Conservation (phyloP, 1,284 basidiomycete genomes). For the Apiotrichum siamense region DNA sequence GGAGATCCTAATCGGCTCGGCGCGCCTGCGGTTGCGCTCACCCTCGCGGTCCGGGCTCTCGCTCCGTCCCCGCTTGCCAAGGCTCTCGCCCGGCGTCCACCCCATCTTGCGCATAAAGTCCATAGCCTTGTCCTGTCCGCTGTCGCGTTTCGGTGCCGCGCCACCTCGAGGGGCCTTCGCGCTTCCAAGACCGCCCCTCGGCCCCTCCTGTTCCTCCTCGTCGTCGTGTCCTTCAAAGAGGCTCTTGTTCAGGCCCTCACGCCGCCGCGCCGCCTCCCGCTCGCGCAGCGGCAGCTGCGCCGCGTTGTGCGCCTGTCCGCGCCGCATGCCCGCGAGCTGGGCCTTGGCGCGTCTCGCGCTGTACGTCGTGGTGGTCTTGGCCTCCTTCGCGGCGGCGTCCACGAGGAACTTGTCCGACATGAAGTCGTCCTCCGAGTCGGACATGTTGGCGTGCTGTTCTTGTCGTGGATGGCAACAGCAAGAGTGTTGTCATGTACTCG, state of each 20-base stretch:
- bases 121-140: conserved; percentile 37
- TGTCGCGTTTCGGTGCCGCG: neutral
- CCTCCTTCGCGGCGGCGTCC: conserved; percentile 17
- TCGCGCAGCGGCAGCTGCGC: conserved; percentile 7
- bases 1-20: conserved; percentile 43
- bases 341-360: conserved; percentile 23
- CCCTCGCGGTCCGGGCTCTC: conserved; percentile 16
- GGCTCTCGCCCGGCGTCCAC: conserved; percentile 45
- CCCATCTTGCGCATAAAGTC: conserved; percentile 48
- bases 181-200: neutral
- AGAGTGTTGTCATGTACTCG: too few species aligned
- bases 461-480: neutral
- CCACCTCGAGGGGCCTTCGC: neutral
- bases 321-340: conserved; percentile 22
- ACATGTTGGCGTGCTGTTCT: conserved; percentile 26
- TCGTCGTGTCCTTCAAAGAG: conserved; percentile 26
- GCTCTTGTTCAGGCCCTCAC: conserved; percentile 34
- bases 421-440: conserved; percentile 48
- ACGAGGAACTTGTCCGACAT: conserved; percentile 49
- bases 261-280: conserved; percentile 33
- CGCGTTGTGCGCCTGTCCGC: conserved; percentile 31
- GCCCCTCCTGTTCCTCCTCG: neutral
- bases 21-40: too few species aligned
- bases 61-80: conserved; percentile 32
- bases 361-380: too few species aligned